phyloP scores from a whole-genome alignment of 75 land plant species.

The Sequoiadendron giganteum region DNA sequence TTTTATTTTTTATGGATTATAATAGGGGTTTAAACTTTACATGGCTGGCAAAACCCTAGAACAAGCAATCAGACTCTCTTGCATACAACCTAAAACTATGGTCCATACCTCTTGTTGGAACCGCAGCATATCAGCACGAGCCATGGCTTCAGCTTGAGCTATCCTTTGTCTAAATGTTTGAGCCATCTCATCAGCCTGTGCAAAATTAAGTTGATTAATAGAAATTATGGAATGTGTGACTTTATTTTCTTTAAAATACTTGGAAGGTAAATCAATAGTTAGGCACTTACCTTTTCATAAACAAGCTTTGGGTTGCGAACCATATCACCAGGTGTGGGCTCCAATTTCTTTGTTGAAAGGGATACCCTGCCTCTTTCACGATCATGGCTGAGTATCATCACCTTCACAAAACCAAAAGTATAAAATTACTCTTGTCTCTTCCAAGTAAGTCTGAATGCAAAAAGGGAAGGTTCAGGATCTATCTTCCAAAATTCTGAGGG shows the following conservation, averaged over 20 bases:
- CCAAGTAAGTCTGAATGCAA: background rate
- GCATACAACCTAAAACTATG: conserved; percentile 1
- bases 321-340: conserved; percentile 99
- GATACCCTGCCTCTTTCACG: conserved; percentile 96
- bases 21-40: background rate
- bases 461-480: background rate
- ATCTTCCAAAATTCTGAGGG: background rate
- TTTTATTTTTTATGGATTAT: background rate
- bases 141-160: conserved; percentile 99
- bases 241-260: background rate
- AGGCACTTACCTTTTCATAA: conserved; percentile 74
- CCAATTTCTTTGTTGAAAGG: conserved; percentile 97
- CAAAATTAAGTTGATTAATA: background rate
- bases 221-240: background rate
- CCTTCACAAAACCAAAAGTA: conserved; percentile 41
- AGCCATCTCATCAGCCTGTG: conserved; percentile 98
- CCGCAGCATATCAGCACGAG: conserved; percentile 95
- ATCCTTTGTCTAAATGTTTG: conserved; percentile 97
- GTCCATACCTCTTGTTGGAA: conserved; percentile 79
- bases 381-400: conserved; percentile 96
- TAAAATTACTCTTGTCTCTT: background rate
- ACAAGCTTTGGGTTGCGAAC: conserved; percentile 94
- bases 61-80: background rate
- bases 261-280: background rate
- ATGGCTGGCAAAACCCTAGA: background rate